Conservation (phyloP, 2,329 filamentous ascomycete species). For the Graphilbum sp. region DNA sequence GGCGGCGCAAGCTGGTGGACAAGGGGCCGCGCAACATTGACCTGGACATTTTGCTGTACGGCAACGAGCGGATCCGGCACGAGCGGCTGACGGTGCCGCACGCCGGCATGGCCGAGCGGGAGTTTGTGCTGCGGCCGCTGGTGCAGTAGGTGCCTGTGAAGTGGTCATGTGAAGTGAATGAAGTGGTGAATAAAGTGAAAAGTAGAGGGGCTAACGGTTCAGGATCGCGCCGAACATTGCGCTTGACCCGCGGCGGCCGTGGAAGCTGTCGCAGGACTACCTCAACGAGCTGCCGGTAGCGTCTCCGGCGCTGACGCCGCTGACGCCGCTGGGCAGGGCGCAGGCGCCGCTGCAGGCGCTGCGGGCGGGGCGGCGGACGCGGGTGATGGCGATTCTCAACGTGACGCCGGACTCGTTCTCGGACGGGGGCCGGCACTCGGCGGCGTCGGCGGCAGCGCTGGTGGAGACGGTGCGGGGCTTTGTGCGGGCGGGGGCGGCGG, state of each 20-base stretch:
- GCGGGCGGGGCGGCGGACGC: conserved; percentile 44
- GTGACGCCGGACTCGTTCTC: conserved; percentile 95
- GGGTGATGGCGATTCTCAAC: conserved; percentile 89
- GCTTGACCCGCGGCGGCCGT: conserved; percentile 35
- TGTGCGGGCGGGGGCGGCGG: conserved; percentile 55
- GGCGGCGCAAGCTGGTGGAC: conserved; percentile 69
- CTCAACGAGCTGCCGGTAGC: conserved; percentile 39
- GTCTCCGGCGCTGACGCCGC: conserved; percentile 34
- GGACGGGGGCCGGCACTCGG: conserved; percentile 56
- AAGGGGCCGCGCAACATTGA: conserved; percentile 94
- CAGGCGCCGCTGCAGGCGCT: conserved; percentile 42
- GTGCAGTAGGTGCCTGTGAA: conserved; percentile 66
- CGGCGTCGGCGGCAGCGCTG: conserved; percentile 27
- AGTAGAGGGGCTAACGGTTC: too few relatives aligned
- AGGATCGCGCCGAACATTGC: conserved; percentile 40
- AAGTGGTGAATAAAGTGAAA: too few relatives aligned
- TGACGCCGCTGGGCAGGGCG: conserved; percentile 35
- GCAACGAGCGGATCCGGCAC: conserved; percentile 37
- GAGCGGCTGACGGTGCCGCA: conserved; percentile 75
- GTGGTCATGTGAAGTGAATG: too few relatives aligned
- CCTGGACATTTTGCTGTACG: conserved; percentile 79
- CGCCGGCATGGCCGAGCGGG: conserved; percentile 67
- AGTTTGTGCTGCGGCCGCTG: conserved; percentile 83
- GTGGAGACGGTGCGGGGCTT: conserved; percentile 41
- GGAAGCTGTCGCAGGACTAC: conserved; percentile 44